Evolutionary conservation across 192 early-diverging fungal species (phyloP).

Genomic region (Coemansia sp.): DNA sequence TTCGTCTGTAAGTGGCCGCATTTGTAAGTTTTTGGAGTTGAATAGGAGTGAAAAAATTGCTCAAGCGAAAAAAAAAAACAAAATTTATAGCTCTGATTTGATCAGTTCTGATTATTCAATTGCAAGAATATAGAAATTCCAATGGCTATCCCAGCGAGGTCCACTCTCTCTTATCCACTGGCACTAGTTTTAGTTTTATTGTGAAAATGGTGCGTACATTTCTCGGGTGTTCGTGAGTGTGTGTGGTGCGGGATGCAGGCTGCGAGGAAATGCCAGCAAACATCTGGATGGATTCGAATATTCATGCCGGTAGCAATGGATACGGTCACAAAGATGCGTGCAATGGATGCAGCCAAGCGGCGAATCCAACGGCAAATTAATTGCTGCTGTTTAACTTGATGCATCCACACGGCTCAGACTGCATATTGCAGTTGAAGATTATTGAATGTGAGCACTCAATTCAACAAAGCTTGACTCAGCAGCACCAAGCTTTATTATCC

Average conservation of each 20-base stretch:
- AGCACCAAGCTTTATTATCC: too few species aligned
- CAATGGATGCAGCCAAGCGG: too few species aligned
- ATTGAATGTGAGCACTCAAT: too few species aligned
- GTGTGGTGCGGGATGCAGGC: neutral
- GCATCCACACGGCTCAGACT: too few species aligned
- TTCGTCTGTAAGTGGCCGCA: constrained; percentile 96
- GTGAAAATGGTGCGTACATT: constrained; percentile 39
- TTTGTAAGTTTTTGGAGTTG: constrained; percentile 22
- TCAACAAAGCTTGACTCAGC: too few species aligned
- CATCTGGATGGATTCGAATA: constrained; percentile 2
- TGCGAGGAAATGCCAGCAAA: too few species aligned
- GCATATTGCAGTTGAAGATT: too few species aligned
- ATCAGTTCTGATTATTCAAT: constrained; percentile 3
- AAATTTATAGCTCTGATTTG: constrained; percentile 9
- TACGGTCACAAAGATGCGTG: neutral
- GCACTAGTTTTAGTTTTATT: constrained; percentile 22
- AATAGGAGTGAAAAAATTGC: neutral
- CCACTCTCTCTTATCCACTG: constrained; percentile 20
- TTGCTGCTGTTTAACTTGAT: too few species aligned
- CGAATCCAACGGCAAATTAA: too few species aligned
- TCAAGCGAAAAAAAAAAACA: neutral
- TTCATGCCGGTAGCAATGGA: neutral
- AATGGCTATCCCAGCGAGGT: neutral
- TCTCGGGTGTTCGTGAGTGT: too few species aligned
- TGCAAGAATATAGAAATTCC: neutral